phyloP scores from a whole-genome alignment of 805 yeast species.

The Saturnispora halmiae region DNA sequence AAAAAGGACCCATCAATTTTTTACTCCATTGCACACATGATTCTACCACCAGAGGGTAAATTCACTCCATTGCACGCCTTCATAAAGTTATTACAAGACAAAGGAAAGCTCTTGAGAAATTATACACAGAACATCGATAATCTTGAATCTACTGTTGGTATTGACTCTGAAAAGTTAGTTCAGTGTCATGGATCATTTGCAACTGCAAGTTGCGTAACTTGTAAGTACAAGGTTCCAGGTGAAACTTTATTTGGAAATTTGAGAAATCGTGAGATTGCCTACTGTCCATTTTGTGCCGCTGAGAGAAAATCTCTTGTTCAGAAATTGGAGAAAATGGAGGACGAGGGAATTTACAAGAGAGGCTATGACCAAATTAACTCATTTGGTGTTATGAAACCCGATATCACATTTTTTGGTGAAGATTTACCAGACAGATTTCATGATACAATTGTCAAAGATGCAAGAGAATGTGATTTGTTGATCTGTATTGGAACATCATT shows the following conservation, averaged over 20 bases:
- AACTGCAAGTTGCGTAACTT: slow-evolving; percentile 73
- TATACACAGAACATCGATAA: slow-evolving; percentile 91
- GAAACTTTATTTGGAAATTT: slow-evolving; percentile 52
- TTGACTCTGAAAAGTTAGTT: slow-evolving; percentile 53
- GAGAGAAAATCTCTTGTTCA: slow-evolving; percentile 30
- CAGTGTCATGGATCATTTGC: slow-evolving; percentile 95
- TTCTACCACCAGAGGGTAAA: slow-evolving; percentile 60
- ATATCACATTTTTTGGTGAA: slow-evolving; percentile 88
- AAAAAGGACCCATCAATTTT: slow-evolving; percentile 69
- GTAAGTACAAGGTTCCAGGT: slow-evolving; percentile 61
- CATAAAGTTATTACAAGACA: slow-evolving; percentile 62
- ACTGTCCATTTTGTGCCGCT: slow-evolving; percentile 57
- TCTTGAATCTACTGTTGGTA: slow-evolving; percentile 73
- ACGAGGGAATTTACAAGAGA: slow-evolving; percentile 22
- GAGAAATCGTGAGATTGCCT: slow-evolving; percentile 50
- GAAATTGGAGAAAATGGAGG: slow-evolving; percentile 26
- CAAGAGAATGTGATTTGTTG: slow-evolving; percentile 61
- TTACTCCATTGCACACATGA: slow-evolving; percentile 78
- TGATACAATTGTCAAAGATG: slow-evolving; percentile 47
- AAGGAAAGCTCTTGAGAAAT: slow-evolving; percentile 68
- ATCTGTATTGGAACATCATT: slow-evolving; percentile 85
- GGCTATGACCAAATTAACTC: slow-evolving; percentile 34
- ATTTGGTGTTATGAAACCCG: slow-evolving; percentile 83
- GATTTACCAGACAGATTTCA: slow-evolving; percentile 66
- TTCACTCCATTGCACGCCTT: slow-evolving; percentile 78